Evolutionary conservation across 257 asterid species (phyloP), one percentile per base, ranked within the genome.

Genomic region (Rubia yunnanensis): DNA sequence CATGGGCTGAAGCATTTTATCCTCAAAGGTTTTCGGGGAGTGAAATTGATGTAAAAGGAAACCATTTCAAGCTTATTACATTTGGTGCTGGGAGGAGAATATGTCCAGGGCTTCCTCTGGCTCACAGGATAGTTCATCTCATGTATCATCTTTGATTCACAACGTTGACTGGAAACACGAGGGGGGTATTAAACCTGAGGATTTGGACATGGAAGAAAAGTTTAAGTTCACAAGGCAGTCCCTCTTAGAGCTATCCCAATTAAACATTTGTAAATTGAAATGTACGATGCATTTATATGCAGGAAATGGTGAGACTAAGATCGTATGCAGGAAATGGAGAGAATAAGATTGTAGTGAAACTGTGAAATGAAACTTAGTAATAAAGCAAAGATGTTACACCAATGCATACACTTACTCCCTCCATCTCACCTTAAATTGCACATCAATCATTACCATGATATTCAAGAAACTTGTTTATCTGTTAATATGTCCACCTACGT

Each of bases 21-120:
- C 82, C 85, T 0, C 80, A 78, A 32, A 46, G 88, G 46, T 82
- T 80, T 49, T 60, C 79, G 74, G 56, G 48, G 0, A 28, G 11
- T 2, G 35, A 59, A 0, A 58, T 66, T 5, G 78, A 77, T 41
- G 72, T 57, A 13, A 62, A 30, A 52, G 82, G 81, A 3, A 34
- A 67, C 10, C 32, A 82, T 65, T 82, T 79, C 18, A 80, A 77
- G 75, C 58, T 82, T 39, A 72, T 80, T 44, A 76, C 85, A 0
- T 80, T 82, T 27, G 88, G 77, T 0, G 56, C 81, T 0, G 83
- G 82, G 0, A 59, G 83, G 44, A 76, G 85, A 22, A 73, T 74
- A 0, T 83, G 84, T 23, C 84, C 79, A 0, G 88, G 82, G 7
- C 26, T 78, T 70, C 76, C 84, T 0, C 48, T 83, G 63, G 86